Evolutionary conservation across 352 stramenopile species (phyloP).

Genomic region (Globisporangium radiosum): DNA sequence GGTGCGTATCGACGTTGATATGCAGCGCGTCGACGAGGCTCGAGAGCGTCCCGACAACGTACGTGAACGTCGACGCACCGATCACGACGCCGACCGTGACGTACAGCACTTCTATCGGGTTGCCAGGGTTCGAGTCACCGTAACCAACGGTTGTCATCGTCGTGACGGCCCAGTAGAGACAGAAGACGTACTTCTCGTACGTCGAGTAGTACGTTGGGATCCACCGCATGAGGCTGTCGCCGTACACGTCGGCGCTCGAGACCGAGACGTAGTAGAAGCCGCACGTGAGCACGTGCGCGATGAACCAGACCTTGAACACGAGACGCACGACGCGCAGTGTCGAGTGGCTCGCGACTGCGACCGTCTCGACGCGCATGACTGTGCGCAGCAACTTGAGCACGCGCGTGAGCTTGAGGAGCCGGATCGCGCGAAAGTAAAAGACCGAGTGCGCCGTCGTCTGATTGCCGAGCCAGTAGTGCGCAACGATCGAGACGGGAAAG

Average conservation of each 20-base stretch:
- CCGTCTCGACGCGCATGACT: slow-evolving; percentile 42
- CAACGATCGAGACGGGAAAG: slow-evolving; percentile 41
- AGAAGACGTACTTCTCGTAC: slow-evolving; percentile 60
- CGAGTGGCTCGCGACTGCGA: slow-evolving; percentile 41
- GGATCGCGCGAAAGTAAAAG: slow-evolving; percentile 56
- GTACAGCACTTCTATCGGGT: slow-evolving; percentile 48
- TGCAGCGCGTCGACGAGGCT: slow-evolving; percentile 74
- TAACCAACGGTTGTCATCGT: slow-evolving; percentile 82
- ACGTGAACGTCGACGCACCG: slow-evolving; percentile 63
- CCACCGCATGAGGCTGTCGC: slow-evolving; percentile 18
- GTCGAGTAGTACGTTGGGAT: slow-evolving; percentile 22
- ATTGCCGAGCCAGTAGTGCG: slow-evolving; percentile 13
- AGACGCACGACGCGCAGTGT: slow-evolving; percentile 50
- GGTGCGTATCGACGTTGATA: slow-evolving; percentile 34
- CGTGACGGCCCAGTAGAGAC: slow-evolving; percentile 70
- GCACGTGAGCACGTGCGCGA: slow-evolving; percentile 50
- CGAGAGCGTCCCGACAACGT: slow-evolving; percentile 72
- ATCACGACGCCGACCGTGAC: slow-evolving; percentile 49
- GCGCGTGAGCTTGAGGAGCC: slow-evolving; percentile 79
- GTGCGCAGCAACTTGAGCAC: slow-evolving; percentile 84
- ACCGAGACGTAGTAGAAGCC: slow-evolving; percentile 57
- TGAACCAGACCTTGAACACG: slow-evolving; percentile 55
- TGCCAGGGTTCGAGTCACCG: slow-evolving; percentile 55
- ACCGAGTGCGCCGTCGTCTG: slow-evolving; percentile 21
- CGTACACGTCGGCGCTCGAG: slow-evolving; percentile 23